phyloP scores from a whole-genome alignment of 2,329 filamentous ascomycete genomes.

The Trichoderma sp. region DNA sequence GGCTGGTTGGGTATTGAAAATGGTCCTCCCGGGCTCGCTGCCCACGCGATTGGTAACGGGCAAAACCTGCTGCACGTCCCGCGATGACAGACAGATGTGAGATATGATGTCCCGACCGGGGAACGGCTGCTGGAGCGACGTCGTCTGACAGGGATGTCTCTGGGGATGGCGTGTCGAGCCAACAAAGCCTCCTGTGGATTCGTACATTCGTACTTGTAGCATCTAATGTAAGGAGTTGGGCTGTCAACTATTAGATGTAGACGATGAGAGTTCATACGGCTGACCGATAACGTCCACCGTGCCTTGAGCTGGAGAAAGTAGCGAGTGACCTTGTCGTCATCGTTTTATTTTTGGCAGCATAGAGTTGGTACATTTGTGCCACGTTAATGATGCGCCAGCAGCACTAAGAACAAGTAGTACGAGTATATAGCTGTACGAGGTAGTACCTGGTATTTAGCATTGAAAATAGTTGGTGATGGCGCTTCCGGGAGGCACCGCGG shows the following conservation, averaged over 20 bases:
- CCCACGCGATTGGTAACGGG: constrained; percentile 20
- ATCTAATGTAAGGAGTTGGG: background rate
- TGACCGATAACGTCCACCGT: background rate
- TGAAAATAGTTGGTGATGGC: background rate
- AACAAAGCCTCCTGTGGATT: constrained; percentile 11
- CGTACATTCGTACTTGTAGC: background rate
- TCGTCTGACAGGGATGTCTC: constrained; percentile 14
- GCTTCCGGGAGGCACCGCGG: background rate
- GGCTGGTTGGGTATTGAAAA: background rate
- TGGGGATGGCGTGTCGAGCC: constrained; percentile 5
- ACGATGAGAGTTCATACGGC: background rate
- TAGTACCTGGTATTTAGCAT: background rate
- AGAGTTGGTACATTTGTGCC: background rate
- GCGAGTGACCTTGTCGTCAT: background rate
- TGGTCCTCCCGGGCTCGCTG: constrained; percentile 10
- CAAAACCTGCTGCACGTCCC: constrained; percentile 19
- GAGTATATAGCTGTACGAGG: background rate
- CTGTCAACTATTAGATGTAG: background rate
- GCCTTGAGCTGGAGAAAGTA: background rate
- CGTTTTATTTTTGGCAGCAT: background rate
- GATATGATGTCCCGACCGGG: constrained; percentile 18
- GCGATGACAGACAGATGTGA: constrained; percentile 22
- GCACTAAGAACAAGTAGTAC: background rate
- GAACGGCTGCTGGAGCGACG: constrained; percentile 18
- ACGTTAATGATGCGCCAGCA: background rate